A percentile compares a stretch with the other conserved stretches of the same genome.
Evolutionary conservation across 1,139 yeast genomes (phyloP).

Genomic region (Yueomyces sp.): DNA sequence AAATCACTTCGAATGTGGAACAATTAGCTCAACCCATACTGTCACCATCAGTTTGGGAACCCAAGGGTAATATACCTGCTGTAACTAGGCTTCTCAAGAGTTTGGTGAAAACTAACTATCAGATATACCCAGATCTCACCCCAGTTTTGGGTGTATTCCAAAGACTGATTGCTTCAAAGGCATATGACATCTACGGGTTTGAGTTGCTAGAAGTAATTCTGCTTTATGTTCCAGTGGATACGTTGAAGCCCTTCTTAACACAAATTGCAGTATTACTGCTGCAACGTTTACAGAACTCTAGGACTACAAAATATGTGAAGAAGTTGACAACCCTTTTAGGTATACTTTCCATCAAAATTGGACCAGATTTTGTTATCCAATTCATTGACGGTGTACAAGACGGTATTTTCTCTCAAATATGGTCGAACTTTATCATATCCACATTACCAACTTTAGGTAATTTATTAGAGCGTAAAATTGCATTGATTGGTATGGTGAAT

Average conservation of each 20-base stretch:
- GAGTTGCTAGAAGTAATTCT: slow-evolving; percentile 68
- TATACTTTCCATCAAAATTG: slow-evolving; percentile 32
- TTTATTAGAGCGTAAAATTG: slow-evolving; percentile 60
- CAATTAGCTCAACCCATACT: slow-evolving; percentile 68
- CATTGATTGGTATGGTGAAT: slow-evolving; percentile 61
- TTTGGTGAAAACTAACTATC: slow-evolving; percentile 52
- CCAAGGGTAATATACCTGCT: slow-evolving; percentile 87
- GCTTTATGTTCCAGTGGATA: slow-evolving; percentile 38
- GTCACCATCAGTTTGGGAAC: slow-evolving; percentile 88
- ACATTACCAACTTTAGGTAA: slow-evolving; percentile 55
- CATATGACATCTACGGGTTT: slow-evolving; percentile 71
- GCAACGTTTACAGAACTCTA: slow-evolving; percentile 66
- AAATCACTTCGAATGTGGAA: slow-evolving; percentile 52
- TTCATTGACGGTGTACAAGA: slow-evolving; percentile 30
- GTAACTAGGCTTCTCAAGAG: slow-evolving; percentile 68
- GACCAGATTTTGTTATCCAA: slow-evolving; percentile 27
- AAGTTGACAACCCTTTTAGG: slow-evolving; percentile 58
- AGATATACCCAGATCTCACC: slow-evolving; percentile 40
- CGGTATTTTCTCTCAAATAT: slow-evolving; percentile 47
- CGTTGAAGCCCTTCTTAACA: slow-evolving; percentile 44
- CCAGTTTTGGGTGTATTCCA: slow-evolving; percentile 96
- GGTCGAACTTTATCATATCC: slow-evolving; percentile 51
- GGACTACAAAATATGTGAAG: slow-evolving; percentile 73
- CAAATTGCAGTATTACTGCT: slow-evolving; percentile 67
- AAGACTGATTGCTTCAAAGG: slow-evolving; percentile 74